These are phyloP conservation scores for Fusarium ramigenum DNA, from an alignment of 2,329 filamentous ascomycete genomes.

Conservation along the genomic window DNA sequence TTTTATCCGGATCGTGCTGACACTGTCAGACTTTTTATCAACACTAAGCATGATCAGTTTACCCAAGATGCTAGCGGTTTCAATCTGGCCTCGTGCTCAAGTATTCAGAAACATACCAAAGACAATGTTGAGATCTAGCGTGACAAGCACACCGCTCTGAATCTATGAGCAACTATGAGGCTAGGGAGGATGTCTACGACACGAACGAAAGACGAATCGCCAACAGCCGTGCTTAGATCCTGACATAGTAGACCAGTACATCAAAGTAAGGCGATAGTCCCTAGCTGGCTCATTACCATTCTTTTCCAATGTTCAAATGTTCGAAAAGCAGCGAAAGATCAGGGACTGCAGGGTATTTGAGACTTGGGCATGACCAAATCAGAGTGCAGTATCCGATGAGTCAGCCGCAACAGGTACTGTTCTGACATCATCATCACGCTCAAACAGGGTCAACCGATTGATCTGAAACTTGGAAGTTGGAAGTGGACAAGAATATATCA, in stretches of 20 bases:
- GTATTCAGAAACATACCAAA: too few species aligned
- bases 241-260: fast-evolving
- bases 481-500: conserved; percentile 19
- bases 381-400: not conserved
- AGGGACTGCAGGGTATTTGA: not conserved
- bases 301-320: fast-evolving
- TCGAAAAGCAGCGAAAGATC: not conserved
- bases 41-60: fast-evolving
- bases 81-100: too few species aligned
- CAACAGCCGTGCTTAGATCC: fast-evolving
- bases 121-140: too few species aligned
- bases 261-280: fast-evolving
- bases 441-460: conserved; percentile 10
- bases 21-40: not conserved
- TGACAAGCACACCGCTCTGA: fast-evolving
- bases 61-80: too few species aligned
- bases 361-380: not conserved
- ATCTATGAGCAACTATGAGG: fast-evolving
- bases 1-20: not conserved
- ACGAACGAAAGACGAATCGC: fast-evolving
- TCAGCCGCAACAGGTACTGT: not conserved
- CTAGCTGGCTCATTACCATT: fast-evolving
- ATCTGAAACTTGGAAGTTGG: conserved; percentile 31
- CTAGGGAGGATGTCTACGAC: too few species aligned
- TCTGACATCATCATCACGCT: conserved; percentile 30